Conservation (phyloP, 176 grass and related monocot genomes). For the Bolboschoenus planiculmis region DNA sequence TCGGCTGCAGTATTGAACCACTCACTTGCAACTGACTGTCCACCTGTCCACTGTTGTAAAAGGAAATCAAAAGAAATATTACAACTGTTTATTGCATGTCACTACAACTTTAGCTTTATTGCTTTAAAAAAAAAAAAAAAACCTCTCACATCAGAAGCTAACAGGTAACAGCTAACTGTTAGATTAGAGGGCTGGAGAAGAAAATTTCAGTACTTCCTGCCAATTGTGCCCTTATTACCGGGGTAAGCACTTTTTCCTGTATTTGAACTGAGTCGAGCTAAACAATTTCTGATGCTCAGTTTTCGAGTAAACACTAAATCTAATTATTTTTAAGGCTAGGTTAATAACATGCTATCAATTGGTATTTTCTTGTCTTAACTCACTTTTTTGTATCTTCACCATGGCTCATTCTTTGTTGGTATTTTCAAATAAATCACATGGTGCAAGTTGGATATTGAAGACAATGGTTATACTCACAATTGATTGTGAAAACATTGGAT, state of each 20-base stretch:
- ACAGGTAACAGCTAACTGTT: neutral
- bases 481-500: neutral
- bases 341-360: neutral
- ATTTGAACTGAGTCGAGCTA: neutral
- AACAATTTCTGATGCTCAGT: neutral
- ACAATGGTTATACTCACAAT: neutral
- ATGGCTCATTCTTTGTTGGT: neutral
- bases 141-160: neutral
- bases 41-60: constrained; percentile 77
- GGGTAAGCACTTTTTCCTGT: neutral
- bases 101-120: neutral
- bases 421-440: neutral
- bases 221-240: neutral
- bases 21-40: constrained; percentile 85
- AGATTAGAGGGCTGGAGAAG: neutral
- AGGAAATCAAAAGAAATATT: neutral
- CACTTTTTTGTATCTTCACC: neutral
- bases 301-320: neutral
- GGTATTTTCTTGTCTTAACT: neutral
- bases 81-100: neutral
- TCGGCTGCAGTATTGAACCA: constrained; percentile 85
- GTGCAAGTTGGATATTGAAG: neutral
- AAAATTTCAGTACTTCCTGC: neutral
- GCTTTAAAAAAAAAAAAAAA: neutral
- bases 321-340: neutral